phyloP scores from a whole-genome alignment of 2,329 filamentous ascomycete genomes.

The Sclerotinia minor region DNA sequence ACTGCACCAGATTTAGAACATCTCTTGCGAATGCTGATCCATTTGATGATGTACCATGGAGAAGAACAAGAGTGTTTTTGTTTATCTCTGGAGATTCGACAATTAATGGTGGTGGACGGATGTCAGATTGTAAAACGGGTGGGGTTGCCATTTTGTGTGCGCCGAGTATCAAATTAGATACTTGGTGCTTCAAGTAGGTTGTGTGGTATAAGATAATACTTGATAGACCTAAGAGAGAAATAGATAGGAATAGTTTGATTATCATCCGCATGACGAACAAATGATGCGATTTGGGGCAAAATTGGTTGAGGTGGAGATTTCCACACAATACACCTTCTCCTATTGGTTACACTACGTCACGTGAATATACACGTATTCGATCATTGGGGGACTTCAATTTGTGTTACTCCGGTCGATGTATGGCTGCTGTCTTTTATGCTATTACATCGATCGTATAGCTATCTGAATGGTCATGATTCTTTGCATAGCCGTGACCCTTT shows the following conservation, averaged over 20 bases:
- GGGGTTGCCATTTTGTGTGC: background rate
- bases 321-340: background rate
- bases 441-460: background rate
- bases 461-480: background rate
- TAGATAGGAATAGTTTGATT: background rate
- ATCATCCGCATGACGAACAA: background rate
- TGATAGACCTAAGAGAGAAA: background rate
- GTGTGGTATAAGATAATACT: background rate
- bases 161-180: background rate
- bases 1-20: conserved; percentile 42
- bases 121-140: background rate
- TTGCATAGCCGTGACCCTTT: background rate
- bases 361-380: background rate
- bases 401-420: background rate
- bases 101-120: conserved; percentile 28
- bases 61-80: conserved; percentile 43
- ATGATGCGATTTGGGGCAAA: background rate
- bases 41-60: conserved; percentile 46
- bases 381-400: background rate
- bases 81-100: conserved; percentile 39
- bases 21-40: conserved; percentile 42
- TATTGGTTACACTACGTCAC: conserved; percentile 1
- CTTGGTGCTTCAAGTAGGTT: background rate
- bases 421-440: background rate
- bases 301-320: background rate